Base-by-base conservation (phyloP, 2,329 filamentous ascomycete genomes). In the Fusarium haematococcum region DNA sequence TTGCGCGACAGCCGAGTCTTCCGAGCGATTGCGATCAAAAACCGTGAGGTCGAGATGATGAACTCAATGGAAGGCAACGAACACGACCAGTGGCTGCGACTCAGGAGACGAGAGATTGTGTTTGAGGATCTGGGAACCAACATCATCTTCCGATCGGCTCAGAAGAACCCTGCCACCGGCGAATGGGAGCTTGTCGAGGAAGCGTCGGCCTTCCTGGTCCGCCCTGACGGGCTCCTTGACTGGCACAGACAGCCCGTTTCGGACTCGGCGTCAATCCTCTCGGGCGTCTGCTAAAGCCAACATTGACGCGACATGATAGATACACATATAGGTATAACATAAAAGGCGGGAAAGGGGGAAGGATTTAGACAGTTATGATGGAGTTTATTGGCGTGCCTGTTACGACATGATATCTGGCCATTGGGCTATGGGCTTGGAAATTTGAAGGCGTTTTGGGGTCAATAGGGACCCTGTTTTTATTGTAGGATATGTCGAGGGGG, bases 1-100 rank as follows among this genome's bases (percentile, higher is more conserved):
- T 80, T 87, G 10, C 83, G 85, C 25, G 85, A 86, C 68, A 85
- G 81, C 56, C 79, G 82, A 16, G 79, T 84, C 1, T 83, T 85
- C 52, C 72, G 81, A 1, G 84, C 84, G 6, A 83, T 86, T 57
- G 82, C 81, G 1, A 67, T 83, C 2, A 81, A 81, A 59, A 85
- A 85, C 71, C 75, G 79, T 2, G 80, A 81, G 43, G 73, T 83
- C 1, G 85, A 86, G 74, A 32, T 60, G 1, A 75, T 79, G 30
- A 81, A 81, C 59, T 74, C 73, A 4, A 66, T 59, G 13, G 82
- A 84, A 18, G 84, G 80, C 2, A 70, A 74, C 11, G 78, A 81
- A 16, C 61, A 79, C 11, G 79, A 82, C n/a, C 83, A 84, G 67
- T 86, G 83, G 84, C 37, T 83, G 16, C 79, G 81, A n/a, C 77